These are phyloP conservation scores for Prosopis cineraria DNA, from an alignment of 306 rosid species.

Conservation along the genomic window DNA sequence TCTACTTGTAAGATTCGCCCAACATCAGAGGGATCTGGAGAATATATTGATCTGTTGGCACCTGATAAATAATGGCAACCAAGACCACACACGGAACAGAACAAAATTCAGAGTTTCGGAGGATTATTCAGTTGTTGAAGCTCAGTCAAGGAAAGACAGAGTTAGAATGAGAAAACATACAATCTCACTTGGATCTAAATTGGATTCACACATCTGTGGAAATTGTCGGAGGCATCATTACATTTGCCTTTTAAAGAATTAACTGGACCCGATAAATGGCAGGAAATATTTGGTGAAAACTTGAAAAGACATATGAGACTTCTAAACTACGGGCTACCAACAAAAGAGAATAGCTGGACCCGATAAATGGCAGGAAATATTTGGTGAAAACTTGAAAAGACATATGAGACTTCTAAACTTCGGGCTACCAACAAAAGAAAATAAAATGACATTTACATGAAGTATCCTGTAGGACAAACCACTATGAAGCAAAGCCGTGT, in stretches of 20 bases:
- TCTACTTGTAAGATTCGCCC: conserved; percentile 88
- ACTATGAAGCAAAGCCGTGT: not conserved
- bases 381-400: no score
- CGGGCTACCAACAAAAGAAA: not conserved
- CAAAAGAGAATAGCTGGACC: no score
- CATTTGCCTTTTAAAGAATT: not conserved
- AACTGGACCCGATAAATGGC: not conserved
- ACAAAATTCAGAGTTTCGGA: conserved; percentile 3
- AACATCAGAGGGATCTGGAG: conserved; percentile 94
- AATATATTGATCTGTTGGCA: conserved; percentile 64
- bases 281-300: no score
- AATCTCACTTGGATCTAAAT: not conserved
- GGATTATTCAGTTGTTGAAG: conserved; percentile 13
- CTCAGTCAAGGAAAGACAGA: conserved; percentile 6
- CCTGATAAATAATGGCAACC: conserved; percentile 53
- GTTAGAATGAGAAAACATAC: conserved; percentile 11
- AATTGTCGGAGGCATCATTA: not conserved
- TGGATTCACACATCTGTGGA: conserved; percentile 4
- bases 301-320: no score
- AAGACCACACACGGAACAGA: conserved; percentile 27
- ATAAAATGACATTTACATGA: not conserved
- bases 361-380: no score
- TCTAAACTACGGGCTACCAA: no score
- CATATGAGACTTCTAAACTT: not conserved
- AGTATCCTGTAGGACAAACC: not conserved